Evolutionary conservation across 345 rosid species (phyloP).

Genomic region (Rubroshorea leprosula): DNA sequence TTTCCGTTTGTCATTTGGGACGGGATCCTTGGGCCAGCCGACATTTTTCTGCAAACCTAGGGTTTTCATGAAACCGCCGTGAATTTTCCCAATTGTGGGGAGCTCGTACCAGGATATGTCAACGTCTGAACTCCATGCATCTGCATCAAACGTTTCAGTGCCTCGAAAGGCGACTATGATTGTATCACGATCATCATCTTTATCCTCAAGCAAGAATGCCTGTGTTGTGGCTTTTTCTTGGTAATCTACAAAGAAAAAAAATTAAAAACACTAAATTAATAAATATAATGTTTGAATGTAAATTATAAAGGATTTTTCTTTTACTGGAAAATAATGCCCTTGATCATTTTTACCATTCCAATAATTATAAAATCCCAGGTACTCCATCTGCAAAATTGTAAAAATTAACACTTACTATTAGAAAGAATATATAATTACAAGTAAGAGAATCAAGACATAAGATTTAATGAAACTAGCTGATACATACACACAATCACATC

Average conservation of each 20-base stretch:
- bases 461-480: no score
- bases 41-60: conserved; percentile 50
- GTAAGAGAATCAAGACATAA: background rate
- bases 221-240: conserved; percentile 50
- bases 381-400: conserved; percentile 44
- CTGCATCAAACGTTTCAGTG: conserved; percentile 48
- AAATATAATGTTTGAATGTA: background rate
- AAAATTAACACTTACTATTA: no score
- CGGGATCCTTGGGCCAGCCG: conserved; percentile 48
- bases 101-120: conserved; percentile 76
- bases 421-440: background rate
- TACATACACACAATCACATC: no score
- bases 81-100: conserved; percentile 49
- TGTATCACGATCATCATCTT: conserved; percentile 27
- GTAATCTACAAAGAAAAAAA: conserved; percentile 30
- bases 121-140: conserved; percentile 62
- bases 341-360: conserved; percentile 53
- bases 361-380: conserved; percentile 43
- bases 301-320: background rate
- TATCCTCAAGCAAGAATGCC: conserved; percentile 43
- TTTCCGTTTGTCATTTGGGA: conserved; percentile 9
- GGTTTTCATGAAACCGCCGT: conserved; percentile 77
- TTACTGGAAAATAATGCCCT: background rate
- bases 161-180: conserved; percentile 65
- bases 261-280: background rate